phyloP scores from a whole-genome alignment of 768 basidiomycete species.

The Tremella yokohamensis region DNA sequence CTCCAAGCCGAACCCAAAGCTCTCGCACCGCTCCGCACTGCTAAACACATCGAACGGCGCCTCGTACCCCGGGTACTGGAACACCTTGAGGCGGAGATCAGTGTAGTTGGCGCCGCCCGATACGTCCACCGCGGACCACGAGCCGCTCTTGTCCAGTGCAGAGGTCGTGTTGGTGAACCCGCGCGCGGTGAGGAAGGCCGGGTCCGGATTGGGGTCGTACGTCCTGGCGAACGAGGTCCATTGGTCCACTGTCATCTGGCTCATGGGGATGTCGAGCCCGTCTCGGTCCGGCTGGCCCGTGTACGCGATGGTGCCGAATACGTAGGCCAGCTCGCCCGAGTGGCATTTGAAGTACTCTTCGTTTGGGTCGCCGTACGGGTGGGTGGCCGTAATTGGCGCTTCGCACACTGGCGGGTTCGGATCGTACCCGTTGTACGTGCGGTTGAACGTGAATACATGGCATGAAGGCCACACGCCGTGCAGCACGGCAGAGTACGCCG shows the following conservation, averaged over 20 bases:
- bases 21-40: constrained; percentile 4
- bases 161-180: constrained; percentile 53
- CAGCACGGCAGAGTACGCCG: constrained; percentile 54
- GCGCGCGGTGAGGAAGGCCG: constrained; percentile 53
- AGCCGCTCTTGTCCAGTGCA: constrained; percentile 44
- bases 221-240: constrained; percentile 58
- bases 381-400: constrained; percentile 53
- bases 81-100: constrained; percentile 23
- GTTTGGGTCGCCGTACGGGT: constrained; percentile 56
- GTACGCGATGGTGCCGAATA: constrained; percentile 53
- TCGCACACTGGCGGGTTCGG: constrained; percentile 56
- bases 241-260: constrained; percentile 54
- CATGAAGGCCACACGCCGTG: constrained; percentile 55
- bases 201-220: constrained; percentile 56
- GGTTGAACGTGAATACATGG: constrained; percentile 57
- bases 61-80: constrained; percentile 16
- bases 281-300: constrained; percentile 55
- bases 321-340: constrained; percentile 50
- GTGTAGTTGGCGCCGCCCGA: background rate
- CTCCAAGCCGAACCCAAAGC: constrained; percentile 4
- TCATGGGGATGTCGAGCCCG: constrained; percentile 55
- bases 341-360: constrained; percentile 44
- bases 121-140: constrained; percentile 52
- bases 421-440: constrained; percentile 53
- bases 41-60: constrained; percentile 10